Conservation (phyloP, 1,139 yeast species). For the Entelexis paramagnoliae region DNA sequence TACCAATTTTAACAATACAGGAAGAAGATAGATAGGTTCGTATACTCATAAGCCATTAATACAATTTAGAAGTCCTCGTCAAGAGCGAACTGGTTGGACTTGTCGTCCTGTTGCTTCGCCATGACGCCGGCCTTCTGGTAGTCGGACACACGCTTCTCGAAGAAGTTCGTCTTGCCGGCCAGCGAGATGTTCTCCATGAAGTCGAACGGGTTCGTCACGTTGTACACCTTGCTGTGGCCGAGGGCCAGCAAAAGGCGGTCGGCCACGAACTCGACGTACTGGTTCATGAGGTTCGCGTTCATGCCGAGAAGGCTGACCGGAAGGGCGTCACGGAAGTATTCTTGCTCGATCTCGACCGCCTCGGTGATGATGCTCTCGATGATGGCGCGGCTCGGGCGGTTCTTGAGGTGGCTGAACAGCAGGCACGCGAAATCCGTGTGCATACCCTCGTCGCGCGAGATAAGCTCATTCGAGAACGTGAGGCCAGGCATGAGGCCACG, state of each 20-base stretch:
- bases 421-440: conserved; percentile 98
- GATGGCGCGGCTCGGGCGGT: conserved; percentile 71
- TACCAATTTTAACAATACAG: background rate
- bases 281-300: conserved; percentile 88
- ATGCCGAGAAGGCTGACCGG: conserved; percentile 88
- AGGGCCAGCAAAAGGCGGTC: conserved; percentile 83
- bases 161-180: conserved; percentile 97
- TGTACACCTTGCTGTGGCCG: conserved; percentile 82
- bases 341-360: conserved; percentile 91
- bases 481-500: conserved; percentile 98
- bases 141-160: conserved; percentile 97
- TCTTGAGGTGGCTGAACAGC: conserved; percentile 80
- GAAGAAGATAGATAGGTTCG: background rate
- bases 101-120: conserved; percentile 45
- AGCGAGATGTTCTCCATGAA: conserved; percentile 97
- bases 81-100: conserved; percentile 31
- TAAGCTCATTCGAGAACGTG: conserved; percentile 91
- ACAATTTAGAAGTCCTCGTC: conserved; percentile 38
- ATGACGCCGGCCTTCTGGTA: conserved; percentile 99
- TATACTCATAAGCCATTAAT: conserved; percentile 13
- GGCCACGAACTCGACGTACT: conserved; percentile 95
- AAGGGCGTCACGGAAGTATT: conserved; percentile 85
- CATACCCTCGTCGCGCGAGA: conserved; percentile 96
- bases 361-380: conserved; percentile 82
- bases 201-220: conserved; percentile 88